These are phyloP conservation scores for Suhomyces ambrosiae DNA, from an alignment of 1,139 yeast genomes.

Conservation along the genomic window DNA sequence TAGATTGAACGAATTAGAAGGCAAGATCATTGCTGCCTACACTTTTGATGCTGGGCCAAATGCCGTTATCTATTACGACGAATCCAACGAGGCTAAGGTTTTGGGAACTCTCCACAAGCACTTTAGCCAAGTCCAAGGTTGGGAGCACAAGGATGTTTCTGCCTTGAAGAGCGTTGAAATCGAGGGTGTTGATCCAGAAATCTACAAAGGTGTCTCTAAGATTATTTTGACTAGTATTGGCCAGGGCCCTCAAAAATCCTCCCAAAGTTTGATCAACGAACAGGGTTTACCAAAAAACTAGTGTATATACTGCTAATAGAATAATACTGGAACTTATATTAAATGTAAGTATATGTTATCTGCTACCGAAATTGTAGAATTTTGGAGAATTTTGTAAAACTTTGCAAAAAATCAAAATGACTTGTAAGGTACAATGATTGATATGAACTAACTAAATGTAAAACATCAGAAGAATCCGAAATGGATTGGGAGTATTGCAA, in stretches of 20 bases:
- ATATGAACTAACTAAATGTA: too few species aligned
- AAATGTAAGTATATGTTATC: background rate
- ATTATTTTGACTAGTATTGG: slow-evolving; percentile 87
- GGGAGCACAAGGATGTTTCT: slow-evolving; percentile 53
- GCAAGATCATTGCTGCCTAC: slow-evolving; percentile 81
- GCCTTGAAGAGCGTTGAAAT: slow-evolving; percentile 34
- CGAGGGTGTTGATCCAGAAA: slow-evolving; percentile 49
- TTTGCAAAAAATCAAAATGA: too few species aligned
- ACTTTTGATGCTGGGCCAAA: slow-evolving; percentile 99
- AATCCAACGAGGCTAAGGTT: slow-evolving; percentile 67
- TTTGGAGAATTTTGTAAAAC: too few species aligned
- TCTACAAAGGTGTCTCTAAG: slow-evolving; percentile 72
- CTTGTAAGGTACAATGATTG: too few species aligned
- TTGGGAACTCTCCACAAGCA: slow-evolving; percentile 59
- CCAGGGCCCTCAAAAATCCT: slow-evolving; percentile 71
- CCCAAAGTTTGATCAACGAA: slow-evolving; percentile 54
- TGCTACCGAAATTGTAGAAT: too few species aligned
- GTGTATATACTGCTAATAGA: background rate
- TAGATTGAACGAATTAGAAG: slow-evolving; percentile 66
- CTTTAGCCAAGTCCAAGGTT: slow-evolving; percentile 65
- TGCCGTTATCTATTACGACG: slow-evolving; percentile 88
- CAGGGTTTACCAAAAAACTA: slow-evolving; percentile 33
- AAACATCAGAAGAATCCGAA: too few species aligned
- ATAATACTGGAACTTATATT: background rate
- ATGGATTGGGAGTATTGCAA: too few species aligned